Conservation (phyloP, 192 early-diverging fungal species). For the Allomyces arbusculus region DNA sequence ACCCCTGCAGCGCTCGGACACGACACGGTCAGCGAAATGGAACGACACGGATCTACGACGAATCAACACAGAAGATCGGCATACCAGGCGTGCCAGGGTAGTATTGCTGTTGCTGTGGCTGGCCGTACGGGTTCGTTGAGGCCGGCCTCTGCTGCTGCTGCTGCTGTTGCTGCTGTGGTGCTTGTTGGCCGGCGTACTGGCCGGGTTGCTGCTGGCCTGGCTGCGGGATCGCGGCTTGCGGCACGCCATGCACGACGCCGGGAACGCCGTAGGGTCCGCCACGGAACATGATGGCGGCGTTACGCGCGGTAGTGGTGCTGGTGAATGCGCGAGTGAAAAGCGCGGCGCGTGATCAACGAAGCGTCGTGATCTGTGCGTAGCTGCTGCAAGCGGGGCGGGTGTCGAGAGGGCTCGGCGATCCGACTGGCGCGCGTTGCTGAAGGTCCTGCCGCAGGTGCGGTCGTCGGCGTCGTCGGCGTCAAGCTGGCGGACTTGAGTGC, state of each 20-base stretch:
- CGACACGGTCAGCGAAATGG: too few relatives aligned
- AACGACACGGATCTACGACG: too few relatives aligned
- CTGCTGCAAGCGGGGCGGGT: too few relatives aligned
- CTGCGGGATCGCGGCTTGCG: constrained; percentile 2
- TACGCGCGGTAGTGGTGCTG: background rate
- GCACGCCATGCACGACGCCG: constrained; percentile 3
- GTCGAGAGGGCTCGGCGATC: too few relatives aligned
- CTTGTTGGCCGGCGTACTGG: constrained; percentile 6
- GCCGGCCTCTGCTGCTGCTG: constrained; percentile 1
- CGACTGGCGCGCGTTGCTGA: too few relatives aligned
- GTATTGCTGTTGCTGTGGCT: constrained; percentile 7
- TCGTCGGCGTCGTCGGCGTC: too few relatives aligned
- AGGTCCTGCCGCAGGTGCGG: too few relatives aligned
- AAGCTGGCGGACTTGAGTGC: too few relatives aligned
- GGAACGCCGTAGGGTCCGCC: constrained; percentile 11
- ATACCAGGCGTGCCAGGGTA: constrained; percentile 1
- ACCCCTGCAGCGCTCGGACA: background rate
- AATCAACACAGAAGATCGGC: background rate
- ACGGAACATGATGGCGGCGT: constrained; percentile 12
- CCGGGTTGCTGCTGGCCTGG: constrained; percentile 1
- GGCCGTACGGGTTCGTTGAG: constrained; percentile 3
- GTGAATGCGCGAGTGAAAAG: constrained; percentile 3
- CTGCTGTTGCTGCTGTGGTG: constrained; percentile 1
- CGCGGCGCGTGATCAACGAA: constrained; percentile 1
- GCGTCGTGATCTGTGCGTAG: too few relatives aligned